A percentile compares a stretch with the other conserved stretches of the same genome.
phyloP scores from a whole-genome alignment of 306 rosid genomes.

The Trifolium pratense region DNA sequence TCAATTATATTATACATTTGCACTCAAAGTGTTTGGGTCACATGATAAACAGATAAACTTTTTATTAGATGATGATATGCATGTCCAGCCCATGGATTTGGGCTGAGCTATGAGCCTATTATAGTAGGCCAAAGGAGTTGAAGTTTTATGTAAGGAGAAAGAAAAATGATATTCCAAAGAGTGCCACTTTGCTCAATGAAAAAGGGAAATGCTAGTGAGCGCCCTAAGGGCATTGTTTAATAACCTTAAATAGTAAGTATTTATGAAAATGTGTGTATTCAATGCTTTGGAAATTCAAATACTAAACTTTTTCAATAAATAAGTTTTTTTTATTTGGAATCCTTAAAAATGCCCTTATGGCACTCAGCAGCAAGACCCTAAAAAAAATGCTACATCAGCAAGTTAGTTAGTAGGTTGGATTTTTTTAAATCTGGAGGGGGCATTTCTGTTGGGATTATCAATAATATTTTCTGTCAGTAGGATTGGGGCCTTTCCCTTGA shows the following conservation, averaged over 20 bases:
- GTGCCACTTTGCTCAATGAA: not conserved
- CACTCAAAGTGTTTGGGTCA: conserved; percentile 22
- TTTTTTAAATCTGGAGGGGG: not conserved
- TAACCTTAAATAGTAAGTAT: not conserved
- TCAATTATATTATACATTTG: conserved; percentile 28
- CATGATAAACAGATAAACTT: conserved; percentile 11
- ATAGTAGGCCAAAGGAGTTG: not conserved
- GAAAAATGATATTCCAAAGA: not conserved
- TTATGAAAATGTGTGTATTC: not conserved
- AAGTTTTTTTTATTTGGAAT: not conserved
- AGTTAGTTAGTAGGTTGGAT: not conserved
- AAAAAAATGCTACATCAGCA: not conserved
- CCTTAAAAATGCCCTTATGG: not conserved
- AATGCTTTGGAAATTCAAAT: not conserved
- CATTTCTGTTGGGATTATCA: not conserved
- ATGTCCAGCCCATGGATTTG: not conserved
- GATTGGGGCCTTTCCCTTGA: not conserved
- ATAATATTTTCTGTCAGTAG: not conserved
- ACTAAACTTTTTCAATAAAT: not conserved
- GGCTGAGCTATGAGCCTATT: not conserved
- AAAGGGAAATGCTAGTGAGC: not conserved
- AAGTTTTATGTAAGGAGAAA: not conserved
- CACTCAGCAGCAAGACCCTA: not conserved
- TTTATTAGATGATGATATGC: not conserved
- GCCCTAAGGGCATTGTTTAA: too few relatives aligned